phyloP scores from a whole-genome alignment of 2,329 filamentous ascomycete species.

The Cyphellophora europaea region DNA sequence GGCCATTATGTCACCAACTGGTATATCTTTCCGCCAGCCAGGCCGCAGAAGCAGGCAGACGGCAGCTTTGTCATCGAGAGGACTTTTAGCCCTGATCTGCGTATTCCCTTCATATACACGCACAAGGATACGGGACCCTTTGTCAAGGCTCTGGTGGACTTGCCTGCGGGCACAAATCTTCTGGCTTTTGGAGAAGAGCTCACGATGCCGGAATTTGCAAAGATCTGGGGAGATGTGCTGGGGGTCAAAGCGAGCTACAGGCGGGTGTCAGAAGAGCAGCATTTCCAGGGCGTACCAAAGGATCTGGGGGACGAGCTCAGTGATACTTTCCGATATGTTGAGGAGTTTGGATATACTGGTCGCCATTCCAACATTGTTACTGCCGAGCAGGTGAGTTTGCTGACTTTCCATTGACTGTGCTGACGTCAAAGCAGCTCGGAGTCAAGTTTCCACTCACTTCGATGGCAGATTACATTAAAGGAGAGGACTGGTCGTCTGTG shows the following conservation, averaged over 20 bases:
- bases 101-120: conserved; percentile 33
- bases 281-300: conserved; percentile 22
- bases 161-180: conserved; percentile 31
- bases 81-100: conserved; percentile 8
- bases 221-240: conserved; percentile 27
- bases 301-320: conserved; percentile 30
- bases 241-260: conserved; percentile 27
- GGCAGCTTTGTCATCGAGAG: conserved; percentile 5
- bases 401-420: conserved; percentile 30
- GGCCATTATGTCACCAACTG: conserved; percentile 5
- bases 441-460: conserved; percentile 1
- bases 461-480: background rate
- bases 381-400: conserved; percentile 17
- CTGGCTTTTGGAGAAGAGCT: conserved; percentile 36
- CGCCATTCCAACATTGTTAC: background rate
- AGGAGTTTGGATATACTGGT: conserved; percentile 34
- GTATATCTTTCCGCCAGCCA: background rate
- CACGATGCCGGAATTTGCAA: conserved; percentile 24
- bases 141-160: conserved; percentile 33
- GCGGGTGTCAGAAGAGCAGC: conserved; percentile 23
- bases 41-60: conserved; percentile 4
- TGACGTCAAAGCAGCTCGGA: conserved; percentile 23
- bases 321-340: conserved; percentile 25
- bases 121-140: conserved; percentile 33
- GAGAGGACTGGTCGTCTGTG: background rate